A percentile compares a stretch with the other conserved stretches of the same genome.
These are phyloP conservation scores for Neopestalotiopsis sp. DNA, from an alignment of 2,329 filamentous ascomycete genomes.

Conservation along the genomic window DNA sequence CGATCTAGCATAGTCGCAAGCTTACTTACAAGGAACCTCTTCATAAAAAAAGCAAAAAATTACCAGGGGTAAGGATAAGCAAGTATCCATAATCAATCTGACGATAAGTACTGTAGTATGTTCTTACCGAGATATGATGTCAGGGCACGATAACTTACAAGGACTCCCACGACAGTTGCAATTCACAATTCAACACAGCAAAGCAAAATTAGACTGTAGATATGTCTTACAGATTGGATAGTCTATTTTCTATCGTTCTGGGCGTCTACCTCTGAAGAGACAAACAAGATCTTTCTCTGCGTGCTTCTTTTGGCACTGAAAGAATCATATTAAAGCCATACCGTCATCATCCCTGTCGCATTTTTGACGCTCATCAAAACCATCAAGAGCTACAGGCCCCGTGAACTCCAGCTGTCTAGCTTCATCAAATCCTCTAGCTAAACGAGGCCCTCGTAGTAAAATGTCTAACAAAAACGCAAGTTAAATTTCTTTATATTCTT, in stretches of 20 bases:
- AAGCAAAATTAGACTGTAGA: not conserved
- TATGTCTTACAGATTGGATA: slow-evolving; percentile 1
- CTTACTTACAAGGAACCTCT: not conserved
- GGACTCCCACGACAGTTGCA: not conserved
- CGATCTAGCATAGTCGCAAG: not conserved
- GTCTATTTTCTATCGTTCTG: slow-evolving; percentile 17
- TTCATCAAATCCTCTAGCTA: slow-evolving; percentile 16
- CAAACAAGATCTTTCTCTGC: slow-evolving; percentile 1
- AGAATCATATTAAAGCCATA: slow-evolving; percentile 17
- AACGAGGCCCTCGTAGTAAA: slow-evolving; percentile 17
- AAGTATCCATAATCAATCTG: not conserved
- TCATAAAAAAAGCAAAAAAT: not conserved
- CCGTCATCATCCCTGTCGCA: slow-evolving; percentile 27
- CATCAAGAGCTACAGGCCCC: slow-evolving; percentile 22
- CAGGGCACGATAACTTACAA: not conserved
- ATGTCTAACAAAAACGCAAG: slow-evolving; percentile 20
- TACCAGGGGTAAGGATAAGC: not conserved
- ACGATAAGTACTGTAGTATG: not conserved
- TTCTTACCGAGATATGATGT: slow-evolving; percentile 3
- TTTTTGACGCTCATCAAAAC: slow-evolving; percentile 23
- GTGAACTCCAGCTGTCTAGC: slow-evolving; percentile 21
- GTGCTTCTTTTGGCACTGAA: slow-evolving; percentile 13
- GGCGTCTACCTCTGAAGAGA: slow-evolving; percentile 11
- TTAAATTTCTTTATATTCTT: slow-evolving; percentile 11
- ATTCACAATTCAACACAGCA: not conserved